Evolutionary conservation across 2,329 filamentous ascomycete genomes (phyloP).

Genomic region (Trichoderma atrobrunneum): DNA sequence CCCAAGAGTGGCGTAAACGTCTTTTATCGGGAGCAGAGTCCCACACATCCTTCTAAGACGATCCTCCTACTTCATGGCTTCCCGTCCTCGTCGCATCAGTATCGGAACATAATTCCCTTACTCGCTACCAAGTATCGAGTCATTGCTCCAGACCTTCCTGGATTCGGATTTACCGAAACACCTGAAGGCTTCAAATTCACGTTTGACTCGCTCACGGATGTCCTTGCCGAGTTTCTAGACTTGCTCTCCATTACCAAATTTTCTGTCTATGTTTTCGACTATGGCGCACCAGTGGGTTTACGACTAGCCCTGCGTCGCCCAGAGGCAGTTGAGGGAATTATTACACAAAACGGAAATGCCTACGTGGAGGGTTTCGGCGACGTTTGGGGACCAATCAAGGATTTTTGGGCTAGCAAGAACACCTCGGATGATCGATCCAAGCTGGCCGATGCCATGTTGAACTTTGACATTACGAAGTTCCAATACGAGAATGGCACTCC

Average conservation of each 20-base stretch:
- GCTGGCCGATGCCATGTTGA: conserved; percentile 4
- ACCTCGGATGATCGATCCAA: conserved; percentile 2
- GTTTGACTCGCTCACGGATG: conserved; percentile 1
- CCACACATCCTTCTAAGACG: neutral
- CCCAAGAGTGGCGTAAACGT: conserved; percentile 7
- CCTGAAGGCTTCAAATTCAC: conserved; percentile 8
- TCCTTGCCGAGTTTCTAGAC: neutral
- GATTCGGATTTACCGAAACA: conserved; percentile 6
- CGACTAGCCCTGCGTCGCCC: conserved; percentile 4
- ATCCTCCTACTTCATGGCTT: conserved; percentile 9
- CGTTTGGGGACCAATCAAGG: conserved; percentile 8
- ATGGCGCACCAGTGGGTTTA: conserved; percentile 4
- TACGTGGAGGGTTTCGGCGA: conserved; percentile 11
- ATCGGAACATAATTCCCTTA: conserved; percentile 2
- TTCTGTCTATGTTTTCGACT: conserved; percentile 4
- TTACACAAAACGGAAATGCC: conserved; percentile 10
- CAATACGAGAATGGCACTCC: conserved; percentile 13
- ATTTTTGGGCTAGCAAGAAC: conserved; percentile 11
- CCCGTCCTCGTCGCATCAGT: conserved; percentile 11
- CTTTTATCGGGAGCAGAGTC: conserved; percentile 9
- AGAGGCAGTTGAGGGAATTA: neutral
- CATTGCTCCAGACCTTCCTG: conserved; percentile 9
- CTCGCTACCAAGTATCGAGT: conserved; percentile 6
- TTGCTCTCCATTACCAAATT: neutral
- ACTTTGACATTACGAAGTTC: conserved; percentile 10